Percentiles rank a stretch among this genome's conserved stretches.
Evolutionary conservation across 495 filamentous ascomycete genomes (phyloP).

Genomic region (Penicillium manginii): DNA sequence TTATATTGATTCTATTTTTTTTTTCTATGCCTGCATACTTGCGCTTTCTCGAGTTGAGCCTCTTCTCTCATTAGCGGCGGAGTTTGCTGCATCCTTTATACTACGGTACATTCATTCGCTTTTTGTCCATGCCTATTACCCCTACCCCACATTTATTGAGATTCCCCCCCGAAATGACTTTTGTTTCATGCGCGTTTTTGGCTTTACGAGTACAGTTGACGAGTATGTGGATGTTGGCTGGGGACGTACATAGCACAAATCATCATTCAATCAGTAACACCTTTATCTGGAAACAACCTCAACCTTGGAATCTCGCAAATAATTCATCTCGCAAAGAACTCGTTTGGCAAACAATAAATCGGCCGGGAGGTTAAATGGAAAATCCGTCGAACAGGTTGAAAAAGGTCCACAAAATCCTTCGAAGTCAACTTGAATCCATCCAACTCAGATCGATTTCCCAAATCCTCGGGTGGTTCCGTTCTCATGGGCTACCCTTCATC

Average conservation of each 20-base stretch:
- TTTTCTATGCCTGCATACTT: constrained; percentile 3
- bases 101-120: constrained; percentile 31
- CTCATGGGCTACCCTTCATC: too few relatives aligned
- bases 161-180: constrained; percentile 24
- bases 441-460: too few relatives aligned
- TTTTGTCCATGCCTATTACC: constrained; percentile 13
- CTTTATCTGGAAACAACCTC: neutral
- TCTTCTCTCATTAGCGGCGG: constrained; percentile 35
- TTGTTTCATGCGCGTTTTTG: constrained; percentile 10
- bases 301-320: too few relatives aligned
- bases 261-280: constrained; percentile 15
- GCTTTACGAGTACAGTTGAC: constrained; percentile 22
- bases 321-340: too few relatives aligned
- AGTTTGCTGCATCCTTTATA: constrained; percentile 35
- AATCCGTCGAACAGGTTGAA: too few relatives aligned
- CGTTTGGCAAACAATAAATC: too few relatives aligned
- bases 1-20: constrained; percentile 6
- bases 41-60: constrained; percentile 14
- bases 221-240: constrained; percentile 22
- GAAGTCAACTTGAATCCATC: too few relatives aligned
- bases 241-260: constrained; percentile 28
- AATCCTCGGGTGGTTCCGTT: too few relatives aligned
- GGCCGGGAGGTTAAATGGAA: too few relatives aligned
- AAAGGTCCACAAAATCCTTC: too few relatives aligned
- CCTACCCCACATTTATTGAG: constrained; percentile 23